A percentile compares a stretch with the other conserved stretches of the same genome.
phyloP scores from a whole-genome alignment of 306 rosid genomes.

The Medicago ruthenica region DNA sequence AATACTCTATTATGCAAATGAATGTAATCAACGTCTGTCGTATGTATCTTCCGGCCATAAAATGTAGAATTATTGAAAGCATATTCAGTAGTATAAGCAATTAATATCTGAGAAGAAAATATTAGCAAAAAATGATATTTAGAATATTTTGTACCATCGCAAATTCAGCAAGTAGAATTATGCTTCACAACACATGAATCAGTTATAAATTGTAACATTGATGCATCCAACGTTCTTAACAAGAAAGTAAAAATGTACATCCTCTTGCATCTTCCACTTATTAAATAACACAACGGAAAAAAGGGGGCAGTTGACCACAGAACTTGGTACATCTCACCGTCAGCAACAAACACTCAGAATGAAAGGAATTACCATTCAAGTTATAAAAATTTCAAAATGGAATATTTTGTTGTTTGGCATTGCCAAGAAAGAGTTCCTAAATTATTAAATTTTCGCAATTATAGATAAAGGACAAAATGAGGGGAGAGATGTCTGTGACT shows the following conservation, averaged over 20 bases:
- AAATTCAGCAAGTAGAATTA: not conserved
- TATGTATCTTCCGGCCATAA: not conserved
- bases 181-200: slow-evolving; percentile 36
- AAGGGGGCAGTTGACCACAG: slow-evolving; percentile 41
- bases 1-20: too few relatives aligned
- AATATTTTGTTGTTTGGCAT: slow-evolving; percentile 69
- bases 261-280: slow-evolving; percentile 67
- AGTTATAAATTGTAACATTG: slow-evolving; percentile 35
- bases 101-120: not conserved
- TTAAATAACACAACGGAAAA: slow-evolving; percentile 51
- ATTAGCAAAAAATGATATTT: too few relatives aligned
- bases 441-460: slow-evolving; percentile 77
- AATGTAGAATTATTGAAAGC: not conserved
- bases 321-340: slow-evolving; percentile 62
- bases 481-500: slow-evolving; percentile 12
- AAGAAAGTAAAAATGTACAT: slow-evolving; percentile 58
- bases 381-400: slow-evolving; percentile 50
- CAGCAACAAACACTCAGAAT: slow-evolving; percentile 48
- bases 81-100: not conserved
- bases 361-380: slow-evolving; percentile 57
- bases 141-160: not conserved
- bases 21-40: too few relatives aligned
- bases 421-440: slow-evolving; percentile 66
- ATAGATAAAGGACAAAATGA: slow-evolving; percentile 47
- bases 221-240: slow-evolving; percentile 54